A percentile compares a stretch with the other conserved stretches of the same genome.
These are phyloP conservation scores for Fusarium duplospermum DNA, from an alignment of 2,329 filamentous ascomycete species.

Conservation along the genomic window DNA sequence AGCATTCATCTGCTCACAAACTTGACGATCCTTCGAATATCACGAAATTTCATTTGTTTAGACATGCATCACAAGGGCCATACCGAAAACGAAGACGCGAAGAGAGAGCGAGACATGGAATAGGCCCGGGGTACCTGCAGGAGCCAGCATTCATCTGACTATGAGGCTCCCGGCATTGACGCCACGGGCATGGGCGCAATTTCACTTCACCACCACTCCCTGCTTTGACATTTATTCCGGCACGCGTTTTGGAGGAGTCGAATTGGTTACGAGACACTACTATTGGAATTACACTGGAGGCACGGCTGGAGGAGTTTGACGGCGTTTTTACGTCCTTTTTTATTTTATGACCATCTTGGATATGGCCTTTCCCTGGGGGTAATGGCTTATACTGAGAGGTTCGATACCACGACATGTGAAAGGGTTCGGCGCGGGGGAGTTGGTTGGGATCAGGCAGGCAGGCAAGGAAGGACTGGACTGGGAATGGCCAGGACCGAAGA, in stretches of 20 bases:
- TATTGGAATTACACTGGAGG: constrained; percentile 36
- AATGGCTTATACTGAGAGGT: constrained; percentile 36
- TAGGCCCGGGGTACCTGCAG: constrained; percentile 25
- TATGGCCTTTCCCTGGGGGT: constrained; percentile 40
- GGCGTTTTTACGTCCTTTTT: constrained; percentile 39
- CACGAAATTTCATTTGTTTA: constrained; percentile 45
- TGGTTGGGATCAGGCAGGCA: constrained; percentile 18
- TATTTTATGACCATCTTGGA: constrained; percentile 38
- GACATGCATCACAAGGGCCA: constrained; percentile 35
- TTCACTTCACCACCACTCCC: constrained; percentile 17
- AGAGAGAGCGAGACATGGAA: constrained; percentile 26
- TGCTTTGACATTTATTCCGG: constrained; percentile 24
- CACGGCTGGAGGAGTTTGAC: constrained; percentile 43
- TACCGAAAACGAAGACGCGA: constrained; percentile 33
- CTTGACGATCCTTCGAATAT: constrained; percentile 38
- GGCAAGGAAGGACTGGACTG: constrained; percentile 17
- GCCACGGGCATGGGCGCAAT: background rate
- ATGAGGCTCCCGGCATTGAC: background rate
- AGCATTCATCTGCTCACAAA: constrained; percentile 13
- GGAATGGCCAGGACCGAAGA: constrained; percentile 16
- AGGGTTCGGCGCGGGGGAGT: constrained; percentile 19
- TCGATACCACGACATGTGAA: constrained; percentile 44
- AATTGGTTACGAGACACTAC: constrained; percentile 27
- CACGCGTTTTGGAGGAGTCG: constrained; percentile 32
- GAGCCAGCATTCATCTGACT: background rate